Evolutionary conservation across 31 red algal genomes (phyloP).

Genomic region (Porphyra umbilicalis): DNA sequence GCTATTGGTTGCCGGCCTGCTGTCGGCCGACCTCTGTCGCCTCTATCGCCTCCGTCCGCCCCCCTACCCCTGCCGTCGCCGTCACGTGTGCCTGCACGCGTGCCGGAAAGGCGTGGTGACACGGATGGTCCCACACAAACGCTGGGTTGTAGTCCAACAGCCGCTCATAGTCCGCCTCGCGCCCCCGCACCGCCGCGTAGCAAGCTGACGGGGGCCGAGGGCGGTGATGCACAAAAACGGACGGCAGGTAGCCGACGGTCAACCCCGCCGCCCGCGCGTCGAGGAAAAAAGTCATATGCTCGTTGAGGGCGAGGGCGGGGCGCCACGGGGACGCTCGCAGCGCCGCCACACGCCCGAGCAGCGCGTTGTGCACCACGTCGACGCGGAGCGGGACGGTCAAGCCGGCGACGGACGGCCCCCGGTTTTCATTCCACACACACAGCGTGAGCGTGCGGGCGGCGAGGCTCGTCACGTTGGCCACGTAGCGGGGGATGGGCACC

Average conservation of each 20-base stretch:
- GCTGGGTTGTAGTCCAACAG: slow-evolving; percentile 21
- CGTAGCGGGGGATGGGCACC: slow-evolving; percentile 9
- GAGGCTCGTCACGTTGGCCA: slow-evolving; percentile 16
- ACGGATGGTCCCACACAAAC: slow-evolving; percentile 11
- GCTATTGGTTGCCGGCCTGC: no score
- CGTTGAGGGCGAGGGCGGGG: slow-evolving; percentile 10
- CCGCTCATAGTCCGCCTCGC: slow-evolving; percentile 14
- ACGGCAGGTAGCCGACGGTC: slow-evolving; percentile 15
- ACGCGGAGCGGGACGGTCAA: slow-evolving; percentile 2
- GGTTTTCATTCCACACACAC: slow-evolving; percentile 31
- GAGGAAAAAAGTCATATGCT: slow-evolving; percentile 27
- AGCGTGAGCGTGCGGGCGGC: neutral
- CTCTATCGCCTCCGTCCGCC: no score
- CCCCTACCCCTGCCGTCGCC: no score
- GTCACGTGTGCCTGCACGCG: slow-evolving; percentile 5
- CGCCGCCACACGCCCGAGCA: slow-evolving; percentile 11
- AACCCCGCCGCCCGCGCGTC: slow-evolving; percentile 1
- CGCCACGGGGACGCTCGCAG: slow-evolving; percentile 16
- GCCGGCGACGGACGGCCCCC: slow-evolving; percentile 1
- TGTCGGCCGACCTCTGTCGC: no score
- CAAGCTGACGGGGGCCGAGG: neutral
- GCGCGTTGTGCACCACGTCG: slow-evolving; percentile 24
- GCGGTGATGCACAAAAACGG: slow-evolving; percentile 22
- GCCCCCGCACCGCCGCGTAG: neutral
- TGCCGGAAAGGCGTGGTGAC: slow-evolving; percentile 8